Evolutionary conservation across 345 rosid species (phyloP).

Genomic region (Salix arbutifolia): DNA sequence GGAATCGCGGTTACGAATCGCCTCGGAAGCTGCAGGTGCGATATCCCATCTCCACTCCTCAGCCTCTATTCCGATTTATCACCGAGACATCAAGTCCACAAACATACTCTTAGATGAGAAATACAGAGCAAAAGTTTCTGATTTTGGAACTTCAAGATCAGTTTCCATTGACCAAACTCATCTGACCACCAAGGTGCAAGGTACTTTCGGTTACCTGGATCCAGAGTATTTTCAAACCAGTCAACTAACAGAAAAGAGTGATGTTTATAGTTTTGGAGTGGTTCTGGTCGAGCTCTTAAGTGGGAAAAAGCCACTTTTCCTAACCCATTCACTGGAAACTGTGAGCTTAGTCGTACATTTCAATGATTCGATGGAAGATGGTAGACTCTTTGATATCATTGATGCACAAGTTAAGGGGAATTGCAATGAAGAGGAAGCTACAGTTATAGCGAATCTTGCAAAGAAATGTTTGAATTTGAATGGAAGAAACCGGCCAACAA

Average conservation of each 20-base stretch:
- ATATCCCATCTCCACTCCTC: conserved; percentile 15
- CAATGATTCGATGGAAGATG: background rate
- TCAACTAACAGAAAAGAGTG: conserved; percentile 17
- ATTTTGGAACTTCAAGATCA: conserved; percentile 23
- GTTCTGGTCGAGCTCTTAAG: conserved; percentile 17
- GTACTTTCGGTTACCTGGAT: conserved; percentile 29
- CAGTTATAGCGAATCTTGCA: conserved; percentile 9
- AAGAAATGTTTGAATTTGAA: background rate
- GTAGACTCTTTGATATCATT: background rate
- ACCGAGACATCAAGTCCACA: conserved; percentile 14
- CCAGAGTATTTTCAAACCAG: conserved; percentile 7
- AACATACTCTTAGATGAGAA: conserved; percentile 25
- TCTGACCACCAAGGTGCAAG: conserved; percentile 21
- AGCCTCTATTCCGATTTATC: conserved; percentile 13
- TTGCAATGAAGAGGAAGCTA: background rate
- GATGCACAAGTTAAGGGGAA: background rate
- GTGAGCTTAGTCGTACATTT: conserved; percentile 14
- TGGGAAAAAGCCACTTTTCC: conserved; percentile 13
- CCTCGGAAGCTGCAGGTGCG: conserved; percentile 16
- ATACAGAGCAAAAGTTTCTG: conserved; percentile 17
- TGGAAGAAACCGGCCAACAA: conserved; percentile 5
- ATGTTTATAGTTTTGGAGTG: conserved; percentile 28
- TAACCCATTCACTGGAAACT: background rate
- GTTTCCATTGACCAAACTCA: conserved; percentile 17
- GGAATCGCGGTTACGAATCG: conserved; percentile 10